These are phyloP conservation scores for Glarea lozoyensis DNA, from an alignment of 495 filamentous ascomycete species.

Conservation along the genomic window DNA sequence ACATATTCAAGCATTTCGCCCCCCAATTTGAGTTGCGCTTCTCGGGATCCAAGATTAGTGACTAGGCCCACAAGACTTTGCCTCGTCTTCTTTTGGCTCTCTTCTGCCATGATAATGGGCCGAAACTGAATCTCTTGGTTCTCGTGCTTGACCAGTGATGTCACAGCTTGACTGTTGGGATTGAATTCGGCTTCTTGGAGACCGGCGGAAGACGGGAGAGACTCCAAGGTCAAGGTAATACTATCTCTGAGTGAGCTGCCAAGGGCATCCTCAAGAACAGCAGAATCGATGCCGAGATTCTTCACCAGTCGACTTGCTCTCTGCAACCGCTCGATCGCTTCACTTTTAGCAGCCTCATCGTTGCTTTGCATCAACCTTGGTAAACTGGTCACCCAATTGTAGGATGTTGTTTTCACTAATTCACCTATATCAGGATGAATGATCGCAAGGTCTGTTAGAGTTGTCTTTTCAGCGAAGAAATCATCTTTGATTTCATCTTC, in stretches of 20 bases:
- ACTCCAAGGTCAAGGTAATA: slow-evolving; percentile 34
- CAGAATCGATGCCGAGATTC: slow-evolving; percentile 55
- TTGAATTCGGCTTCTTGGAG: slow-evolving; percentile 16
- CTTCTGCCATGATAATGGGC: slow-evolving; percentile 53
- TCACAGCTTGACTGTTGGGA: slow-evolving; percentile 14
- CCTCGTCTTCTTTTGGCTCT: slow-evolving; percentile 56
- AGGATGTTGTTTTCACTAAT: slow-evolving; percentile 59
- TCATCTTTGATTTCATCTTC: slow-evolving; percentile 37
- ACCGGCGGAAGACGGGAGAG: slow-evolving; percentile 16
- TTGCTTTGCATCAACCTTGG: slow-evolving; percentile 76
- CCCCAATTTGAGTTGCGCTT: slow-evolving; percentile 38
- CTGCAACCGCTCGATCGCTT: slow-evolving; percentile 63
- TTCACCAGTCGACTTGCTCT: slow-evolving; percentile 62
- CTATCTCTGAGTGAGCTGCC: slow-evolving; percentile 55
- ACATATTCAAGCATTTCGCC: slow-evolving; percentile 50
- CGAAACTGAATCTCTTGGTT: slow-evolving; percentile 36
- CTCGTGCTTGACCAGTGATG: slow-evolving; percentile 19
- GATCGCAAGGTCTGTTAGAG: slow-evolving; percentile 50
- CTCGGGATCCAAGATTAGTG: slow-evolving; percentile 32
- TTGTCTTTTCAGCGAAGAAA: slow-evolving; percentile 26
- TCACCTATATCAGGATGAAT: slow-evolving; percentile 57
- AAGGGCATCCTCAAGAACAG: slow-evolving; percentile 59
- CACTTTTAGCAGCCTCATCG: slow-evolving; percentile 68
- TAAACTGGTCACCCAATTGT: slow-evolving; percentile 73
- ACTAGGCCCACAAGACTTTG: slow-evolving; percentile 37